Evolutionary conservation across 2,329 filamentous ascomycete species (phyloP), one percentile per base, ranked within the genome.

Genomic region (Lachnellula suecica): DNA sequence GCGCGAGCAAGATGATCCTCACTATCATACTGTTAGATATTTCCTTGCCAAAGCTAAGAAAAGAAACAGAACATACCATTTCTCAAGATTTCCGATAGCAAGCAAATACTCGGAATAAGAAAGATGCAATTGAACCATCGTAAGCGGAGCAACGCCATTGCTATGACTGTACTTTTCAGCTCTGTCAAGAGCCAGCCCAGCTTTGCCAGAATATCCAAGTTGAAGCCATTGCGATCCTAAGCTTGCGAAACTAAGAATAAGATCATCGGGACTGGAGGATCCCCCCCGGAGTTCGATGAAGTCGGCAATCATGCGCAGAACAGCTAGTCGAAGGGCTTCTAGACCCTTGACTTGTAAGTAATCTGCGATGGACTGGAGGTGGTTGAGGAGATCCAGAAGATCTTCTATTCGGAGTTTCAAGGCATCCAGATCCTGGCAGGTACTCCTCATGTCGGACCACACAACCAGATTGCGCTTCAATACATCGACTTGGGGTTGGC

Each of bases 91-190:
- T 9, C 87, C 87, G 11, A 85, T 79, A 1, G 81, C 80, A 17
- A 92, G 73, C 24, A 86, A 76, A 66, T 91, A 91, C 66, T 96
- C 89, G 0, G 88, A 85, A 55, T 85, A 84, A 0, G 84, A 82
- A 6, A 96, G 71, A 58, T 91, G 81, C 67, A 87, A 87, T 29
- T 76, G 74, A 13, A 87, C 60, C 24, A 68, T 70, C 13, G 76
- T 72, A 45, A 78, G 69, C 9, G 71, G 68, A 3, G 76, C 73
- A 2, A 75, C 59, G 1, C 67, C 66, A 37, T 69, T 68, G 8
- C 66, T 68, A 10, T 66, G 63, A 5, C 78, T 59, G 46, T 79
- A 76, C 19, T 72, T 69, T 56, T 84, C 78, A 3, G 84, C 83
- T 49, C 79, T 77, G 1, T 78, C 75, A 15, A 97, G 75, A 2